Conservation (phyloP, 108 stramenopile genomes). For the Epithemia pelagica region DNA sequence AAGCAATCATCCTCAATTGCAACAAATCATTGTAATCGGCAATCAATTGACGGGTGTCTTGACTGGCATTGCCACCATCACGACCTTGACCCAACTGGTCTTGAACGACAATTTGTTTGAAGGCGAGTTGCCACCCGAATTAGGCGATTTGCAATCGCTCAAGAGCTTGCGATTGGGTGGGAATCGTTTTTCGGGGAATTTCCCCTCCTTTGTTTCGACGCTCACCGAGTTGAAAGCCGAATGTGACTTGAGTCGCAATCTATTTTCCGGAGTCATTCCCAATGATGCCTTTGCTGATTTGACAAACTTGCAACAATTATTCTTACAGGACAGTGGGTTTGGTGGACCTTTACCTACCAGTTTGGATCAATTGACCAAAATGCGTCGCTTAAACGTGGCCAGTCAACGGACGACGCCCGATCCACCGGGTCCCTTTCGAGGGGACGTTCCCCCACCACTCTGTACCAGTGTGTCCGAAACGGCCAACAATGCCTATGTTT, state of each 20-base stretch:
- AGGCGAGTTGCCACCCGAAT: neutral
- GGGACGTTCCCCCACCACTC: too few relatives aligned
- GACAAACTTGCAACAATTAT: neutral
- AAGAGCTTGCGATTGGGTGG: neutral
- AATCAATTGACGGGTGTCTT: constrained; percentile 16
- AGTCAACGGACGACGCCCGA: too few relatives aligned
- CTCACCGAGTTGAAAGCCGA: constrained; percentile 10
- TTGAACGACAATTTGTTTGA: neutral
- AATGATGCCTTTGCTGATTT: neutral
- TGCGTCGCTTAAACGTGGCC: neutral
- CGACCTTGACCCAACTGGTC: neutral
- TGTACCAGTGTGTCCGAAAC: too few relatives aligned
- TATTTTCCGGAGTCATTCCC: neutral
- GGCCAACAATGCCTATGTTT: too few relatives aligned
- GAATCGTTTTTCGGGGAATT: neutral
- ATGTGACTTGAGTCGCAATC: neutral
- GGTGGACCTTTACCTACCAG: neutral
- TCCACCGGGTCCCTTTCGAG: too few relatives aligned
- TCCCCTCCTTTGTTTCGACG: neutral
- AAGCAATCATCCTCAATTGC: neutral
- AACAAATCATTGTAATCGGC: constrained; percentile 5
- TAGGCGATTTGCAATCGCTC: neutral
- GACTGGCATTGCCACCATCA: neutral
- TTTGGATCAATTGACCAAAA: neutral
- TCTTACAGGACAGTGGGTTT: neutral